Evolutionary conservation across 1,284 basidiomycete genomes (phyloP).

Genomic region (Fomitiporia mediterranea): DNA sequence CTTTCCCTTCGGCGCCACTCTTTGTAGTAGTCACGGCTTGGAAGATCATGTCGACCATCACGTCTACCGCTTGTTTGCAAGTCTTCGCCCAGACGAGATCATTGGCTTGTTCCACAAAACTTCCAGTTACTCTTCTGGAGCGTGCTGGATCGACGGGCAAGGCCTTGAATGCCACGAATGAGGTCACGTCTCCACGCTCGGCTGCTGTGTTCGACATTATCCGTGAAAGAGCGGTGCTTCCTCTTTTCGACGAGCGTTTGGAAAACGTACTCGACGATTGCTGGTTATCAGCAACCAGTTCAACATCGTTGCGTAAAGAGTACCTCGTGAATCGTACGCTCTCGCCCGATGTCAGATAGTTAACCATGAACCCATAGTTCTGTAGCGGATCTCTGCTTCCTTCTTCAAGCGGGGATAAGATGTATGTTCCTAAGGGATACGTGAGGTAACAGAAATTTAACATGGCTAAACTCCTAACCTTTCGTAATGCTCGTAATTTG

Average conservation of each 20-base stretch:
- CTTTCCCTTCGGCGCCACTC: conserved; percentile 49
- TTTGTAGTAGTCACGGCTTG: conserved; percentile 50
- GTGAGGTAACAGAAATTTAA: neutral
- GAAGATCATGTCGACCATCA: conserved; percentile 67
- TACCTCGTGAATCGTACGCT: conserved; percentile 76
- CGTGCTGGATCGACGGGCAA: conserved; percentile 65
- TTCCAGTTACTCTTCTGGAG: conserved; percentile 46
- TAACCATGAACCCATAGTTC: conserved; percentile 81
- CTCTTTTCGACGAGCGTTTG: neutral
- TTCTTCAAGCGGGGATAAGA: conserved; percentile 86
- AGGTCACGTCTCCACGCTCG: conserved; percentile 31
- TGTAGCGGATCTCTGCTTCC: conserved; percentile 80
- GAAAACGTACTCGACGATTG: conserved; percentile 17
- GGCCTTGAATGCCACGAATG: conserved; percentile 72
- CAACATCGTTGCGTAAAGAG: conserved; percentile 67
- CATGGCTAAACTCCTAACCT: conserved; percentile 42
- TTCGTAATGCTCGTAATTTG: conserved; percentile 82
- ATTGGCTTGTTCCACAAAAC: conserved; percentile 55
- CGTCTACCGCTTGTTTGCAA: conserved; percentile 72
- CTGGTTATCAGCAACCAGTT: conserved; percentile 23
- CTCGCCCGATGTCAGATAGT: conserved; percentile 65
- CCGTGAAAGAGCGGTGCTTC: conserved; percentile 26
- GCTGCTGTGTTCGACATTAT: conserved; percentile 34
- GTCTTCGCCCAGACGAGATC: conserved; percentile 56
- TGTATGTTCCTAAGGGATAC: conserved; percentile 67